A percentile compares a stretch with the other conserved stretches of the same genome.
Evolutionary conservation across 352 stramenopile species (phyloP).

Genomic region (Globisporangium spinosum): DNA sequence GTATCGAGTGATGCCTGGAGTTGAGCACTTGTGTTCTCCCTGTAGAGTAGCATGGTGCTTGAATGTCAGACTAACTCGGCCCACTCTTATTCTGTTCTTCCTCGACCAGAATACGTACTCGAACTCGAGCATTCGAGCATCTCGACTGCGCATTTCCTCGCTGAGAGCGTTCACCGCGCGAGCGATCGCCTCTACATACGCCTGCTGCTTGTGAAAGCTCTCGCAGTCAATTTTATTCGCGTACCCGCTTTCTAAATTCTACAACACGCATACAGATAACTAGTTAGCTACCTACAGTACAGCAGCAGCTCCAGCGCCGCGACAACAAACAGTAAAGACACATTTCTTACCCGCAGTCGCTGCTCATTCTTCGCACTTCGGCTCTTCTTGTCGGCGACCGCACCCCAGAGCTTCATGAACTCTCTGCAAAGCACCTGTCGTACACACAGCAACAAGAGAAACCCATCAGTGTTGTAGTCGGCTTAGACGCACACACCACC

Average conservation of each 20-base stretch:
- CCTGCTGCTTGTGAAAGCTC: conserved; percentile 22
- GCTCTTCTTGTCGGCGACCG: conserved; percentile 19
- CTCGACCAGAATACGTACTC: conserved; percentile 3
- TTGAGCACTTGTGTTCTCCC: background rate
- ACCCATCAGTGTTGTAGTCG: background rate
- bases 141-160: conserved; percentile 33
- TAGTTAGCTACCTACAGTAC: background rate
- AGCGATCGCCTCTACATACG: conserved; percentile 40
- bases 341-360: conserved; percentile 11
- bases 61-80: background rate
- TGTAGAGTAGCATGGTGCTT: background rate
- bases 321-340: background rate
- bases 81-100: background rate
- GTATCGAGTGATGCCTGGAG: background rate
- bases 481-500: background rate
- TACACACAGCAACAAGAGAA: background rate
- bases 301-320: background rate
- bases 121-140: conserved; percentile 13
- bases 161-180: conserved; percentile 41
- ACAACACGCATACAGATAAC: background rate
- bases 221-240: conserved; percentile 2
- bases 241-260: conserved; percentile 16
- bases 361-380: conserved; percentile 23
- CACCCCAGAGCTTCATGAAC: conserved; percentile 34
- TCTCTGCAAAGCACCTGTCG: conserved; percentile 42